A percentile compares a stretch with the other conserved stretches of the same genome.
These are phyloP conservation scores for Eucalyptus polyanthemos DNA, from an alignment of 345 rosid genomes.

Conservation along the genomic window DNA sequence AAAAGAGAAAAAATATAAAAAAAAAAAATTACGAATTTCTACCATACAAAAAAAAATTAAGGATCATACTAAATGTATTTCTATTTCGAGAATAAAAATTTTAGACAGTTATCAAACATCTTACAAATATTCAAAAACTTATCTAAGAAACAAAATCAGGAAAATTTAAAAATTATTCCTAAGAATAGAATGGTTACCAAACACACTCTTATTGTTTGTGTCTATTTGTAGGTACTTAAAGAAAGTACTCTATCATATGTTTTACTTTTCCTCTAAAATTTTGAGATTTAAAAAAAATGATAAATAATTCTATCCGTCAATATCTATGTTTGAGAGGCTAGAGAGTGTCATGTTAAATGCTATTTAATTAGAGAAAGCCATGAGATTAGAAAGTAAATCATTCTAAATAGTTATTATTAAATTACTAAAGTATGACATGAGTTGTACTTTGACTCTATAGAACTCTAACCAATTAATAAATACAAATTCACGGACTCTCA, in stretches of 20 bases:
- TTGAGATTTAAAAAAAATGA: no score
- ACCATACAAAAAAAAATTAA: no score
- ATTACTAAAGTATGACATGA: neutral
- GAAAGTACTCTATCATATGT: neutral
- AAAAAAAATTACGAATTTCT: no score
- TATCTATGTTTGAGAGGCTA: neutral
- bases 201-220: fast-evolving
- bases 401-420: neutral
- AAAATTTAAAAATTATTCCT: fast-evolving
- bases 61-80: no score
- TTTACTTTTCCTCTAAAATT: no score
- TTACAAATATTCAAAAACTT: no score
- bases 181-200: no score
- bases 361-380: neutral
- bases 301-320: fast-evolving
- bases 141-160: fast-evolving
- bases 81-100: no score
- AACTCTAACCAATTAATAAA: neutral
- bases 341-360: neutral
- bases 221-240: neutral
- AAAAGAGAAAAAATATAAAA: no score
- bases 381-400: neutral
- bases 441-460: neutral
- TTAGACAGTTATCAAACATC: fast-evolving
- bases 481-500: no score